A percentile compares a stretch with the other conserved stretches of the same genome.
Evolutionary conservation across 2,329 filamentous ascomycete species (phyloP).

Genomic region (Grosmannia huntii): DNA sequence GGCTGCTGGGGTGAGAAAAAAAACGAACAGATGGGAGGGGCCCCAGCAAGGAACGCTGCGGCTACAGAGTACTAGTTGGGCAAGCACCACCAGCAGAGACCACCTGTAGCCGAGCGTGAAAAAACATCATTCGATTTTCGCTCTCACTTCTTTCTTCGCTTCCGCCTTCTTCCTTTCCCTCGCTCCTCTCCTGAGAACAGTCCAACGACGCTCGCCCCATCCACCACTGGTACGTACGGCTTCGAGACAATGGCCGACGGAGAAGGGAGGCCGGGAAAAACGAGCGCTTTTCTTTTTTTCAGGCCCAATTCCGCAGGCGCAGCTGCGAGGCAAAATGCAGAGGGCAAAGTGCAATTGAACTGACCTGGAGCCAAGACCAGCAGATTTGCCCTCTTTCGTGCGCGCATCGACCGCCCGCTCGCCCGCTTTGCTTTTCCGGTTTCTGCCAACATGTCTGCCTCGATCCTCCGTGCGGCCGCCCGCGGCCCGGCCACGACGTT

Average conservation of each 20-base stretch:
- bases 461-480: slow-evolving; percentile 58
- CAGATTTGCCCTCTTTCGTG: neutral
- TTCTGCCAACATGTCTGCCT: slow-evolving; percentile 32
- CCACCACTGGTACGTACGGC: neutral
- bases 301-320: neutral
- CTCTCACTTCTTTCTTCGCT: slow-evolving; percentile 11
- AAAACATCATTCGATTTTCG: slow-evolving; percentile 16
- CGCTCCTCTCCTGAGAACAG: neutral
- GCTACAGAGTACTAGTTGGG: neutral
- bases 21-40: slow-evolving; percentile 1
- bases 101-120: slow-evolving; percentile 5
- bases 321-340: neutral
- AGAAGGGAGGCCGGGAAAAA: no score
- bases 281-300: neutral
- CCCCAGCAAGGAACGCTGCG: neutral
- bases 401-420: neutral
- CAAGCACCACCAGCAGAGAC: neutral
- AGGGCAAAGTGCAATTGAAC: no score
- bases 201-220: neutral
- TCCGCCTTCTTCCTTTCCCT: slow-evolving; percentile 1
- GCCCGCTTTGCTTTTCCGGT: neutral
- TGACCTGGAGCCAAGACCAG: neutral
- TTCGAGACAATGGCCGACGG: no score
- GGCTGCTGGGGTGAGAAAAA: neutral
- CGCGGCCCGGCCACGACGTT: slow-evolving; percentile 51